Conservation (phyloP, 1,284 basidiomycete species). For the Marasmius sp. region DNA sequence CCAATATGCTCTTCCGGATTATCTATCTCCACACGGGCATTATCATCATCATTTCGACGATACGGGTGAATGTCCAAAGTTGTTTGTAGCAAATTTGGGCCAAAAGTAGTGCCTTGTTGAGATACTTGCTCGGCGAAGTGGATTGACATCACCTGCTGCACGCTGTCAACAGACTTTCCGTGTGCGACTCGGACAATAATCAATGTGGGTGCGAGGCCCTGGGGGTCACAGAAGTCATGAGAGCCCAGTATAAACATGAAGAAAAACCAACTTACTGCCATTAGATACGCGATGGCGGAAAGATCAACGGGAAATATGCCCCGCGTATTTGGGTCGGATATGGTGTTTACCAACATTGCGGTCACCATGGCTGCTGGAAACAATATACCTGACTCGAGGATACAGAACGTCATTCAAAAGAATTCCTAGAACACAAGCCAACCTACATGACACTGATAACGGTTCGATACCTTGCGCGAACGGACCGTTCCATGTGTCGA, state of each 20-base stretch:
- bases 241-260: neutral
- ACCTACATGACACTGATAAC: neutral
- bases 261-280: neutral
- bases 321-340: neutral
- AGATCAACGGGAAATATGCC: neutral
- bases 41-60: too few relatives aligned
- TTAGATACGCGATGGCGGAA: neutral
- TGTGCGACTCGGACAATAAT: too few relatives aligned
- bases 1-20: too few relatives aligned
- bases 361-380: neutral
- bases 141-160: too few relatives aligned
- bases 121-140: too few relatives aligned
- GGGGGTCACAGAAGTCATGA: neutral
- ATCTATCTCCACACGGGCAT: too few relatives aligned
- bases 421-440: neutral
- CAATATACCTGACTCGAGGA: neutral
- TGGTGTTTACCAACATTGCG: neutral
- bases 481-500: neutral
- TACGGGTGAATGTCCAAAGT: too few relatives aligned
- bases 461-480: neutral
- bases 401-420: neutral
- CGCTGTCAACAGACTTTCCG: too few relatives aligned
- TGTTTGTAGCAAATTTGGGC: too few relatives aligned
- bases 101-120: too few relatives aligned
- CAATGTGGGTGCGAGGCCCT: too few relatives aligned